A percentile compares a stretch with the other conserved stretches of the same genome.
Evolutionary conservation across 2,329 filamentous ascomycete genomes (phyloP).

Genomic region (Akanthomyces muscarius): DNA sequence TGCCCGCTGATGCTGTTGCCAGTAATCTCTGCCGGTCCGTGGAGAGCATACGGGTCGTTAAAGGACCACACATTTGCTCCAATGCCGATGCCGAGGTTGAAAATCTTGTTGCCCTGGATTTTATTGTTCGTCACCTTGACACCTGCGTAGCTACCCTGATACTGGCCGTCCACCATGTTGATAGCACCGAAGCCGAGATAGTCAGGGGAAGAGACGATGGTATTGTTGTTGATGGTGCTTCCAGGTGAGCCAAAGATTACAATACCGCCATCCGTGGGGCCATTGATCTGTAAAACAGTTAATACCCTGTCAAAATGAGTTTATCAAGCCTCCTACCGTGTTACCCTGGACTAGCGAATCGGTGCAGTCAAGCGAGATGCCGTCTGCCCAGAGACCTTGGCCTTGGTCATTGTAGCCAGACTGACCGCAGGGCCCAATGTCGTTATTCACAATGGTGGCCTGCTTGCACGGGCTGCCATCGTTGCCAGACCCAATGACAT

Average conservation of each 20-base stretch:
- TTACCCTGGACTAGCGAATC: conserved; percentile 22
- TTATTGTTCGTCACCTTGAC: conserved; percentile 24
- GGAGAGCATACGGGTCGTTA: conserved; percentile 20
- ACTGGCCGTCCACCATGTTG: conserved; percentile 26
- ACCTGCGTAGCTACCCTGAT: conserved; percentile 23
- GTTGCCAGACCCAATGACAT: conserved; percentile 24
- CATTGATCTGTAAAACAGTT: conserved; percentile 20
- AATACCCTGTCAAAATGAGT: neutral
- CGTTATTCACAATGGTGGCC: conserved; percentile 24
- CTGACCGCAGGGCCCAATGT: conserved; percentile 25
- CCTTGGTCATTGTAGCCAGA: conserved; percentile 22
- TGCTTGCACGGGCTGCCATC: conserved; percentile 23
- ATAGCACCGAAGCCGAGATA: conserved; percentile 26
- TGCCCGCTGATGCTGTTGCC: conserved; percentile 23
- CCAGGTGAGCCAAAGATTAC: conserved; percentile 26
- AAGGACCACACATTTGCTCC: conserved; percentile 25
- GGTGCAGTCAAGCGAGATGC: conserved; percentile 26
- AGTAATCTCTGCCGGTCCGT: conserved; percentile 21
- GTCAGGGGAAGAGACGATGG: conserved; percentile 23
- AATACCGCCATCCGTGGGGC: conserved; percentile 25
- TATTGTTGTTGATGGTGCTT: conserved; percentile 23
- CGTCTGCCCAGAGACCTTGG: conserved; percentile 24
- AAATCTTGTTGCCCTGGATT: conserved; percentile 22
- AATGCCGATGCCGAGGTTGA: conserved; percentile 26
- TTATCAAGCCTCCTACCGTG: conserved; percentile 17